These are phyloP conservation scores for Podospora bellae-mahoneyi DNA, from an alignment of 495 filamentous ascomycete genomes.

Conservation along the genomic window DNA sequence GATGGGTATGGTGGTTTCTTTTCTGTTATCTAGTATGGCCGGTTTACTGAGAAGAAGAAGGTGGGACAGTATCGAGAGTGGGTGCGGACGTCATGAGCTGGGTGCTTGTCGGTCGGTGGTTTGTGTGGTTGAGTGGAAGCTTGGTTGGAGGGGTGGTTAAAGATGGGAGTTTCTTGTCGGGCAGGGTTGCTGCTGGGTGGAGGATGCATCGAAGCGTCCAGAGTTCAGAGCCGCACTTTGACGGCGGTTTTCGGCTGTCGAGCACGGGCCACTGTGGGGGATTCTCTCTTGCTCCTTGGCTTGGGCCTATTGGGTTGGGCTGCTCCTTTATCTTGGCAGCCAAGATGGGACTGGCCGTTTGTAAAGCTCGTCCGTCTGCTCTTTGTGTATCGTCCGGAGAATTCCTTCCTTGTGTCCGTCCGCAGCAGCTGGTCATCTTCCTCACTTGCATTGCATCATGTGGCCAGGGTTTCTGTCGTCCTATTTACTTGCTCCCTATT, in stretches of 20 bases:
- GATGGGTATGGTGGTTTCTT: background rate
- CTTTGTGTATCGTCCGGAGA: conserved; percentile 5
- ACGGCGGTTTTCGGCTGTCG: conserved; percentile 2
- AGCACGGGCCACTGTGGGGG: conserved; percentile 10
- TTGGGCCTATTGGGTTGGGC: background rate
- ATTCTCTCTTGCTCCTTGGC: background rate
- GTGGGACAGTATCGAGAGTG: conserved; percentile 9
- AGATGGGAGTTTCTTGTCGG: background rate
- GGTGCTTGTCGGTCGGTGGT: background rate
- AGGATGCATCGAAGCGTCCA: background rate
- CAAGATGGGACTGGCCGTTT: background rate
- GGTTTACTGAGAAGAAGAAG: conserved; percentile 20
- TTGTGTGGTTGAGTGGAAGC: background rate
- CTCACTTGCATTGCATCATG: background rate
- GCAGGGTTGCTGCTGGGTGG: background rate
- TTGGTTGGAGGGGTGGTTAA: background rate
- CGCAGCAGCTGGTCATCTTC: background rate
- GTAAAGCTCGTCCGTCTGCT: background rate
- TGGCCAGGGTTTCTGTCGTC: background rate
- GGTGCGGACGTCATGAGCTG: conserved; percentile 25
- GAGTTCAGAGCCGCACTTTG: background rate
- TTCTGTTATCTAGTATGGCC: conserved; percentile 15
- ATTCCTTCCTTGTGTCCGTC: conserved; percentile 5
- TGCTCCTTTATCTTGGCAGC: background rate
- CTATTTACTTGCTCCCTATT: background rate